Evolutionary conservation across 1,284 basidiomycete genomes (phyloP), one percentile per base, ranked within the genome.

Genomic region (Veloporphyrellus conicus): DNA sequence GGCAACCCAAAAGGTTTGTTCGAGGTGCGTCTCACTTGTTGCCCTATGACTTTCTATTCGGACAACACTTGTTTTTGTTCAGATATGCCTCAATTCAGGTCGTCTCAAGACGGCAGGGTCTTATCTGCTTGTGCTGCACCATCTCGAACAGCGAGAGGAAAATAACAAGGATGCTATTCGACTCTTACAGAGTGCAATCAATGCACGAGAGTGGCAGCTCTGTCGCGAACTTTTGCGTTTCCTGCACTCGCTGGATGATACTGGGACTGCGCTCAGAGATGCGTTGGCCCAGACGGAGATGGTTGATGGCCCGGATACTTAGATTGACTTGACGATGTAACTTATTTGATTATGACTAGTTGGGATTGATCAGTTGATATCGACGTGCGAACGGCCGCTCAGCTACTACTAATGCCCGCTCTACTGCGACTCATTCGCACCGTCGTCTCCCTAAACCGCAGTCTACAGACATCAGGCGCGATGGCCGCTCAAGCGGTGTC

Each of bases 61-160:
- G n/a, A n/a, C n/a, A n/a, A n/a, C 47, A 23, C 14, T 36, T 20
- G 29, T 20, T 14, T 27, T 49, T 45, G 20, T 28, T 29, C 52
- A 93, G 89, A 79, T 77, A 32, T 98, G 94, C 63, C 73, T 99
- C 35, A 67, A 74, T 1, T 77, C 82, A 3, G 81, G 84, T 23
- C 79, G 86, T 12, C 74, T 94, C 53, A 90, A 90, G 58, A 94
- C 93, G 1, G 96, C 96, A 0, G 91, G 86, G 1, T 93, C 90
- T 14, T 98, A 97, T 67, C 76, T 99, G 9, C 76, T 99, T 23
- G 92, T 99, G 3, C 71, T 99, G 48, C 94, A 99, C 66, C 93
- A 89, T 53, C 75, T 98, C 41, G 93, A 98, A 61, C 88, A 93
- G 53, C 71, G 91, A 41, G 89, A 93, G 53, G 87, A 85, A 64